Evolutionary conservation across 2,329 filamentous ascomycete genomes (phyloP).

Genomic region (Epichloe hybrida): DNA sequence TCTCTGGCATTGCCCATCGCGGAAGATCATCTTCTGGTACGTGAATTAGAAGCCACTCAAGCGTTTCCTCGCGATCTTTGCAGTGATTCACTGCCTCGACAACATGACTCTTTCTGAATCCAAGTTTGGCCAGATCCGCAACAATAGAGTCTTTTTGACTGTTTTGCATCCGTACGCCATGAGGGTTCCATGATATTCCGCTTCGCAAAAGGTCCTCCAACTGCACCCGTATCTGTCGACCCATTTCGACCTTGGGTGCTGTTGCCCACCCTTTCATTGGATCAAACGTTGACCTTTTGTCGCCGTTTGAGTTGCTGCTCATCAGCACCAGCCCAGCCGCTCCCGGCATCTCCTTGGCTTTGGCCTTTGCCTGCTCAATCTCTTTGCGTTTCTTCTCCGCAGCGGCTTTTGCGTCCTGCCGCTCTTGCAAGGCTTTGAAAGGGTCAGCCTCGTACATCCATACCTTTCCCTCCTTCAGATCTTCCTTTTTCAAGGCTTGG

Average conservation of each 20-base stretch:
- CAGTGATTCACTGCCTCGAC: slow-evolving; percentile 79
- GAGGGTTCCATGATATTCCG: slow-evolving; percentile 76
- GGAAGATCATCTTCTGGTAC: slow-evolving; percentile 96
- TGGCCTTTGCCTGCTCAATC: slow-evolving; percentile 51
- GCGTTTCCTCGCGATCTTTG: slow-evolving; percentile 80
- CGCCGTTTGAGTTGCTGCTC: slow-evolving; percentile 28
- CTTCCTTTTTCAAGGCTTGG: slow-evolving; percentile 64
- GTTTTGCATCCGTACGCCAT: slow-evolving; percentile 52
- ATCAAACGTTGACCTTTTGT: slow-evolving; percentile 21
- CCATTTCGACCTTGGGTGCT: slow-evolving; percentile 88
- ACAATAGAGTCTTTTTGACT: slow-evolving; percentile 45
- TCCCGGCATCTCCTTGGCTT: slow-evolving; percentile 50
- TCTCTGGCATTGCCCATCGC: slow-evolving; percentile 79
- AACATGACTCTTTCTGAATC: slow-evolving; percentile 79
- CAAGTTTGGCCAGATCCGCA: slow-evolving; percentile 62
- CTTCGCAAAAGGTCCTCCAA: slow-evolving; percentile 69
- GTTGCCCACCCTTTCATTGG: slow-evolving; percentile 66
- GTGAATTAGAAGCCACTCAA: slow-evolving; percentile 94
- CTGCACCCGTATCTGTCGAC: slow-evolving; percentile 60
- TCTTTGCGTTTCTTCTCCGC: slow-evolving; percentile 72
- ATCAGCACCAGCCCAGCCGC: slow-evolving; percentile 42
- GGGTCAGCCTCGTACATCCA: slow-evolving; percentile 97
- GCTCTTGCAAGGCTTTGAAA: slow-evolving; percentile 66
- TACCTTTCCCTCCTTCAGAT: slow-evolving; percentile 58
- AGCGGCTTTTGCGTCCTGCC: slow-evolving; percentile 61